These are phyloP conservation scores for Backusella liffmaniae DNA, from an alignment of 192 early-diverging fungal species.

Conservation along the genomic window DNA sequence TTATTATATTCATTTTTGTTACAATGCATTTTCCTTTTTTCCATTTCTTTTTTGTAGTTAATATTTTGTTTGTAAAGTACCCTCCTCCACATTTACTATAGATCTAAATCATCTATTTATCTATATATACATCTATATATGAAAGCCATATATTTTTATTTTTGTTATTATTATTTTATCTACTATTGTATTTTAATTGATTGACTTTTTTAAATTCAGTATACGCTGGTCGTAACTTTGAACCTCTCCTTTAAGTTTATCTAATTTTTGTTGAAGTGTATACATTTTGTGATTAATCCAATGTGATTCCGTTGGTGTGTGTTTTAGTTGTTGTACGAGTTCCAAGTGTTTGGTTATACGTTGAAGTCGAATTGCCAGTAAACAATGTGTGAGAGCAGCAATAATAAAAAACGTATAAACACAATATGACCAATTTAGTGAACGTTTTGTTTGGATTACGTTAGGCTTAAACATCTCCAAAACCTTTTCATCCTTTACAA, in stretches of 20 bases:
- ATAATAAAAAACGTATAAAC: conserved; percentile 7
- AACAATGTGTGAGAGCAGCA: neutral
- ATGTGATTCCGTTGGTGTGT: neutral
- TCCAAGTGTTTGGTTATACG: conserved; percentile 6
- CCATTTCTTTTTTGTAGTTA: neutral
- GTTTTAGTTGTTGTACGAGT: neutral
- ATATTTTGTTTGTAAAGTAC: neutral
- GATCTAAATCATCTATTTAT: neutral
- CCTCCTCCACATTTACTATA: neutral
- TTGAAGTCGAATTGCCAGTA: conserved; percentile 5
- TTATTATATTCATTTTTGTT: neutral
- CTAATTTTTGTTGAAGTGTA: neutral
- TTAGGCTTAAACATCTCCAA: conserved; percentile 1
- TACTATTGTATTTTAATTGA: neutral
- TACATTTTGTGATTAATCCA: conserved; percentile 11
- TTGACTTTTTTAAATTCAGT: neutral
- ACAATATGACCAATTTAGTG: neutral
- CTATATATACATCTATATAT: conserved; percentile 3
- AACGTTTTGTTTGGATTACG: neutral
- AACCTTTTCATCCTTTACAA: neutral
- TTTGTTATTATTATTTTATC: neutral
- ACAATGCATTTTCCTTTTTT: neutral
- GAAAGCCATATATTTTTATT: conserved; percentile 1
- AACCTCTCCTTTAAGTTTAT: neutral
- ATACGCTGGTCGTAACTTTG: conserved; percentile 7